A percentile compares a stretch with the other conserved stretches of the same genome.
Conservation (phyloP, 2,329 filamentous ascomycete genomes). For the Cylindrodendrum hubeiense region DNA sequence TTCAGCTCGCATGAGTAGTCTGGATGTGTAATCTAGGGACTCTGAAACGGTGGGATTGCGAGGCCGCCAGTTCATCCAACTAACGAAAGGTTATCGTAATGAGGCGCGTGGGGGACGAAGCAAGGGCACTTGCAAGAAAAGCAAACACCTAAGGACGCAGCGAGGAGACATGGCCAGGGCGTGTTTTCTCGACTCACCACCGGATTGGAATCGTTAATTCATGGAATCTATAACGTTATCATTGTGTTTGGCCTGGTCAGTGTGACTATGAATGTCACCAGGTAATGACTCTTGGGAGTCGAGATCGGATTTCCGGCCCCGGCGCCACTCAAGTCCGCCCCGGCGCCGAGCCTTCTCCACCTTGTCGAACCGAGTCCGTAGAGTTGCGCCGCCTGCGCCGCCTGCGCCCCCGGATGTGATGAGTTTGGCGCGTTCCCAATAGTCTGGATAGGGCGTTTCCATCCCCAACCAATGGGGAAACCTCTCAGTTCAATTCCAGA, state of each 20-base stretch:
- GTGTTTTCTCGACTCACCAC: conserved; percentile 3
- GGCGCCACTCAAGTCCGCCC: conserved; percentile 14
- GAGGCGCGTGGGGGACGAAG: background rate
- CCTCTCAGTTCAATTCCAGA: conserved; percentile 10
- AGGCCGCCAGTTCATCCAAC: background rate
- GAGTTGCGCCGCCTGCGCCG: conserved; percentile 2
- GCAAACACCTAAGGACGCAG: background rate
- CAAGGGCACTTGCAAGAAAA: conserved; percentile 2
- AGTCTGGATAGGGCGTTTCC: conserved; percentile 18
- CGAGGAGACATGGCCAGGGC: background rate
- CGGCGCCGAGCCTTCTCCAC: conserved; percentile 20
- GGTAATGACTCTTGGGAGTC: background rate
- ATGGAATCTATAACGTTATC: background rate
- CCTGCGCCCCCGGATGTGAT: conserved; percentile 10
- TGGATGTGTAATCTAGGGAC: background rate
- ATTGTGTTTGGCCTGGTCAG: background rate
- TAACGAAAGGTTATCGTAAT: background rate
- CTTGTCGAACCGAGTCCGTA: conserved; percentile 3
- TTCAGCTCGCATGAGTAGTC: conserved; percentile 3
- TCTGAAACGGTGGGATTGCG: background rate
- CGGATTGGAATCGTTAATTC: background rate
- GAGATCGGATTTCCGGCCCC: background rate
- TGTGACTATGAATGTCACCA: background rate
- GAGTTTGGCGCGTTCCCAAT: conserved; percentile 18
- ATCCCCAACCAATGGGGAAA: conserved; percentile 10